Evolutionary conservation across 2,329 filamentous ascomycete species (phyloP), one percentile per base, ranked within the genome.

Genomic region (Fusarium falciforme): DNA sequence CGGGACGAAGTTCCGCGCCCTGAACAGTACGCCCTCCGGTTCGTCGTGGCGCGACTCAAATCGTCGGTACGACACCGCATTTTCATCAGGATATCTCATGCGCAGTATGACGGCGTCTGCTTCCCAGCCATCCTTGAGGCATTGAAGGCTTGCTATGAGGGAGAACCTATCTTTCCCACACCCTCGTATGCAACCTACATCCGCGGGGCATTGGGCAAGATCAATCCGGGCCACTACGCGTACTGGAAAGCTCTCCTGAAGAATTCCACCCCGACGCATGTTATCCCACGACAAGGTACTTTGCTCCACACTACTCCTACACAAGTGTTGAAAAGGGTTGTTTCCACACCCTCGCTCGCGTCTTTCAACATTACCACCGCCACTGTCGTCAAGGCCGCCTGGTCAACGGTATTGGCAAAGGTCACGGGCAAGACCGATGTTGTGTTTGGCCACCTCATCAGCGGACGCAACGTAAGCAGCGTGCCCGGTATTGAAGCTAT

Each of bases 321-420:
- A 1, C 33, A 52, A 10, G 49, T 60, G 8, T 38, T 73, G 12
- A 73, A 44, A 4, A 65, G 2, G 14, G 52, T 58, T 6, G 31
- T 74, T 0, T 33, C 66, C 20, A 67, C 68, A 27, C 65, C 49
- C 6, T 75, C 76, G 2, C 67, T 73, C 4, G 68, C 73, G 1
- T 57, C 73, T 1, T 40, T 64, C 59, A 68, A 75, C 20, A 78
- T 79, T 17, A 76, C 75, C 12, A 70, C 71, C 5, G 84, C 85
- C 9, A 86, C 84, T 1, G 63, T 86, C 22, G 77, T 86, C 73
- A 86, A 86, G 64, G 84, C 83, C n/a, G 84, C 85, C 1, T 87
- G 85, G 85, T 81, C 85, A 1, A 73, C 79, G 2, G 82, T 83
- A 12, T 75, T 87, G 6, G 81, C 83, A 5, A 79, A 80, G 10